Evolutionary conservation across 2,329 filamentous ascomycete species (phyloP).

Genomic region (Colletotrichum tamarilloi): DNA sequence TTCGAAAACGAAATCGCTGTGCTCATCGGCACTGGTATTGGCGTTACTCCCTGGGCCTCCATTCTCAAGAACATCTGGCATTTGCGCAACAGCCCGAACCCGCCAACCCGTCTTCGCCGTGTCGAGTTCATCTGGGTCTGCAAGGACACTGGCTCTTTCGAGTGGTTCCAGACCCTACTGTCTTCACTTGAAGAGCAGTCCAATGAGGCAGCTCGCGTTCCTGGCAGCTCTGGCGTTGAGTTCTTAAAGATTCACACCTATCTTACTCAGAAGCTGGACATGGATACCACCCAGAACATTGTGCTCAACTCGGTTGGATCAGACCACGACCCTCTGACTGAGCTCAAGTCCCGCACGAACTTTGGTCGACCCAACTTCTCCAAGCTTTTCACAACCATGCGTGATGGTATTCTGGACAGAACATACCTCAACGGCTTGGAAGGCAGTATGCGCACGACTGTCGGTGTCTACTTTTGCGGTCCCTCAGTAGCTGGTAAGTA

Average conservation of each 20-base stretch:
- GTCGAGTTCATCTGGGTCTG: slow-evolving; percentile 99
- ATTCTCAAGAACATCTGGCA: slow-evolving; percentile 99
- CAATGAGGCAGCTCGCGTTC: slow-evolving; percentile 73
- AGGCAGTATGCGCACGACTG: slow-evolving; percentile 79
- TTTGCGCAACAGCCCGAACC: slow-evolving; percentile 88
- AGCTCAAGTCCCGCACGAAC: slow-evolving; percentile 89
- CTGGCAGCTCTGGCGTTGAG: slow-evolving; percentile 76
- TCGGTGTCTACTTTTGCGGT: slow-evolving; percentile 98
- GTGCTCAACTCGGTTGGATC: slow-evolving; percentile 94
- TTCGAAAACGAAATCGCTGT: slow-evolving; percentile 93
- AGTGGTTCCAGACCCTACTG: slow-evolving; percentile 97
- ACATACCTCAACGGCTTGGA: slow-evolving; percentile 88
- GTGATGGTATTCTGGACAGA: slow-evolving; percentile 85
- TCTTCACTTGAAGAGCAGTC: slow-evolving; percentile 91
- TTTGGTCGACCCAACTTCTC: slow-evolving; percentile 94
- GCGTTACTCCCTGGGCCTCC: slow-evolving; percentile 86
- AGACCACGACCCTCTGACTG: slow-evolving; percentile 89
- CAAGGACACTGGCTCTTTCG: slow-evolving; percentile 94
- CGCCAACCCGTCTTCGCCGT: slow-evolving; percentile 86
- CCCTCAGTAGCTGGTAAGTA: slow-evolving; percentile 75
- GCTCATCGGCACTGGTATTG: slow-evolving; percentile 87
- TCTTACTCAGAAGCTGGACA: slow-evolving; percentile 91
- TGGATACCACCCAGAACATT: slow-evolving; percentile 95
- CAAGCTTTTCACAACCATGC: slow-evolving; percentile 84
- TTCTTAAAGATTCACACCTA: slow-evolving; percentile 99